Percentiles rank a stretch among this genome's conserved stretches.
phyloP scores from a whole-genome alignment of 2,329 filamentous ascomycete genomes.

The Neonectria neomacrospora region DNA sequence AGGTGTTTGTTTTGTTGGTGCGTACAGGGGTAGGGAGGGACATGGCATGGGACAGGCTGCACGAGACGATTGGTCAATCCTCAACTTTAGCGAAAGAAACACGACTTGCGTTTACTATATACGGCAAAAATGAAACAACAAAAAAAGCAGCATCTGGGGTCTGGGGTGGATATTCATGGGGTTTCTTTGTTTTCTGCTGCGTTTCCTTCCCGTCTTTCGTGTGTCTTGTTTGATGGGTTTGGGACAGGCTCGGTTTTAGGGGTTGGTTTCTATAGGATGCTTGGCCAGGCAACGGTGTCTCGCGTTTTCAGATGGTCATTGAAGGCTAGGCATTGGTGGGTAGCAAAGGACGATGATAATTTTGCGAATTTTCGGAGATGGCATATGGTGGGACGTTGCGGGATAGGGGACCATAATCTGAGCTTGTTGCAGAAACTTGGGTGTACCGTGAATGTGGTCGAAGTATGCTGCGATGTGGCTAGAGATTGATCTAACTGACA shows the following conservation, averaged over 20 bases:
- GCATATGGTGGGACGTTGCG: constrained; percentile 8
- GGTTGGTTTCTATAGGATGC: constrained; percentile 36
- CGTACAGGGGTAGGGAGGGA: constrained; percentile 32
- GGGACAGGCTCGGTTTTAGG: constrained; percentile 31
- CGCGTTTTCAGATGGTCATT: constrained; percentile 32
- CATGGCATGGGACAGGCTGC: constrained; percentile 29
- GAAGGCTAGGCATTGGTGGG: constrained; percentile 9
- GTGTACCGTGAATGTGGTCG: not conserved
- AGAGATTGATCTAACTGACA: not conserved
- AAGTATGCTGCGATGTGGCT: not conserved
- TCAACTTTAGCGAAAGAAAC: constrained; percentile 34
- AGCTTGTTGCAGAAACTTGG: constrained; percentile 15
- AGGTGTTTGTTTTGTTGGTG: constrained; percentile 40
- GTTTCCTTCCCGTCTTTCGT: constrained; percentile 34
- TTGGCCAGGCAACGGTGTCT: constrained; percentile 36
- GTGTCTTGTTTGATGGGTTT: constrained; percentile 29
- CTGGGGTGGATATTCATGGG: constrained; percentile 31
- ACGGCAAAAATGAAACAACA: constrained; percentile 31
- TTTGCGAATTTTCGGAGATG: not conserved
- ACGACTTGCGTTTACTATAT: constrained; percentile 29
- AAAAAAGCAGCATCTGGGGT: constrained; percentile 41
- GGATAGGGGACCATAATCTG: constrained; percentile 14
- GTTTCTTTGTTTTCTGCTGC: constrained; percentile 20
- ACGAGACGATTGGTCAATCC: constrained; percentile 27
- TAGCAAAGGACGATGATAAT: constrained; percentile 17